Evolutionary conservation across 345 rosid genomes (phyloP), one percentile per base, ranked within the genome.

Genomic region (Eucalyptus sp.): DNA sequence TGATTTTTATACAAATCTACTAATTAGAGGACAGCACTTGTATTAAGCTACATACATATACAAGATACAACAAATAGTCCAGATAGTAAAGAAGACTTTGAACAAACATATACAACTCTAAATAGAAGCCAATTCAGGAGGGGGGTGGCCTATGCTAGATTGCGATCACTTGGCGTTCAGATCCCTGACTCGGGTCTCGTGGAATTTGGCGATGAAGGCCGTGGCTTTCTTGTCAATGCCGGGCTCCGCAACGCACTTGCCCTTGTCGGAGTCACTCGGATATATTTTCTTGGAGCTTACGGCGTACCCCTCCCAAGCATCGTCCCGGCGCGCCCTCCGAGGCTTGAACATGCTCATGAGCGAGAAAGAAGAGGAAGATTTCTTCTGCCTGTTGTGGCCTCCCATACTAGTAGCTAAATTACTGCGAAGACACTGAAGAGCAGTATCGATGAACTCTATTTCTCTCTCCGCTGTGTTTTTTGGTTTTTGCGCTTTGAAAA

Each of bases 121-220:
- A 60, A 88, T 86, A 90, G 90, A 56, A 84, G 91, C 89, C 89
- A 89, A 90, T 18, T 90, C 83, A 8, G 89, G 90, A 1, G 37
- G 2, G 17, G 71, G 71, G 33, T 6, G 33, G 37, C 33, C 71
- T 64, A n/a, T n/a, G 71, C 37, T 64, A 64, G 37, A 64, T 54
- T 8, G 25, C 86, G 8, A 27, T 51, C 31, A 64, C 71, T 29
- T 64, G 37, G 37, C 18, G 37, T 64, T n/a, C 37, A 31, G 71
- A 64, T 31, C 37, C 37, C 2, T 13, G 10, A 33, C 33, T 71
- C 91, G 94, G 81, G 92, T 89, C 33, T 94, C 94, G 86, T 94
- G 94, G 90, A 94, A 93, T 90, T 92, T 92, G 76, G 93, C 93
- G 13, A 96, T 96, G 91, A 94, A 94, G 76, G 88, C 93, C 8